Conservation (phyloP, 2,329 filamentous ascomycete genomes). For the Colletotrichum cuscutae region DNA sequence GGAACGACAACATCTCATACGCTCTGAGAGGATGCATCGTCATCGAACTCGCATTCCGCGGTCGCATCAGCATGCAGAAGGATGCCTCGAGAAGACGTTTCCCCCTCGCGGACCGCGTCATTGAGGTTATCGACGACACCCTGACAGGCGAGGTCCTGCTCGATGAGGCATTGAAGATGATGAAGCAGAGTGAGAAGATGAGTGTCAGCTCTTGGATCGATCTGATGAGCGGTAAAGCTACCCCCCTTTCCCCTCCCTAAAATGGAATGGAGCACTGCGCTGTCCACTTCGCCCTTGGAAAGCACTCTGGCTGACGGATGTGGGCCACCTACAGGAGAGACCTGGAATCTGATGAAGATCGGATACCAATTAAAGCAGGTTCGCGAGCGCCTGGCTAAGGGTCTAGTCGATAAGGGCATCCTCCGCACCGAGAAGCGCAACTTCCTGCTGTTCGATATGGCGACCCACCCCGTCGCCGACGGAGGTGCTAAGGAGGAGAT, state of each 20-base stretch:
- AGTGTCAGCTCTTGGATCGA: constrained; percentile 99
- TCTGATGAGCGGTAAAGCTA: constrained; percentile 87
- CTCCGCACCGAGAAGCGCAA: constrained; percentile 98
- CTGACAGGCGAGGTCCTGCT: constrained; percentile 96
- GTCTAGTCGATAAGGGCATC: constrained; percentile 98
- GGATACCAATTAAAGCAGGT: constrained; percentile 99
- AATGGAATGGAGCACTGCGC: background rate
- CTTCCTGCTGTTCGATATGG: constrained; percentile 99
- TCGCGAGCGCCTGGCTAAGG: constrained; percentile 95
- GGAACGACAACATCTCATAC: constrained; percentile 99
- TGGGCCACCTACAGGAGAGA: constrained; percentile 77
- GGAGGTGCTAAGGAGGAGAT: constrained; percentile 98
- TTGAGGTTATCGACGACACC: constrained; percentile 97
- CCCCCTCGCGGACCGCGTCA: constrained; percentile 89
- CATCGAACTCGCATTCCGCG: constrained; percentile 94
- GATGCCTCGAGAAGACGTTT: constrained; percentile 92
- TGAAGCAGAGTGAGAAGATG: constrained; percentile 99
- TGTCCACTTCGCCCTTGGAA: background rate
- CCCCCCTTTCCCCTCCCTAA: constrained; percentile 23
- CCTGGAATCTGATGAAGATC: constrained; percentile 99
- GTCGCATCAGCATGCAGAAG: constrained; percentile 98
- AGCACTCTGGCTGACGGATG: constrained; percentile 18
- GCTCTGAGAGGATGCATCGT: constrained; percentile 98
- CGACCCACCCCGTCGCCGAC: constrained; percentile 96
- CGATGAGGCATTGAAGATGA: constrained; percentile 99